These are phyloP conservation scores for Silene vulgaris DNA, from an alignment of 179 eudicot species.

Conservation along the genomic window DNA sequence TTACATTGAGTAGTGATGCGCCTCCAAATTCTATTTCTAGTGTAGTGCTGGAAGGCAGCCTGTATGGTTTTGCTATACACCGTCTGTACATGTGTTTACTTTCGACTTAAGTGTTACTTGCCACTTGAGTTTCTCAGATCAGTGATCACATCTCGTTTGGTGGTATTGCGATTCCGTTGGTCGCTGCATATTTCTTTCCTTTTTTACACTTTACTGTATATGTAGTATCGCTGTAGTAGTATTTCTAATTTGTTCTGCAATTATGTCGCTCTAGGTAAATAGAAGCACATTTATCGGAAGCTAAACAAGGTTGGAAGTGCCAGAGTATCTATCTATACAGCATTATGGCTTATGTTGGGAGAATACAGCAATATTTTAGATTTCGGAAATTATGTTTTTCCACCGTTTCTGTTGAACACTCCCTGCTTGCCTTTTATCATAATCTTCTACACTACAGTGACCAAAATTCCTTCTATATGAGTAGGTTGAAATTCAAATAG, in stretches of 20 bases:
- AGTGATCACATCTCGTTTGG: background rate
- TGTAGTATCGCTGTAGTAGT: no score
- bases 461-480: no score
- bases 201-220: background rate
- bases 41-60: background rate
- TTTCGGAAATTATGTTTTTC: no score
- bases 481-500: no score
- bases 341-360: background rate
- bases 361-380: background rate
- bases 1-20: background rate
- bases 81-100: background rate
- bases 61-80: background rate
- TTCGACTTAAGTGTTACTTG: background rate
- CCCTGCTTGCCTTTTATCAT: no score
- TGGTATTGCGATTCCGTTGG: background rate
- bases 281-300: slow-evolving; percentile 11
- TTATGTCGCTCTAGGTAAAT: slow-evolving; percentile 15
- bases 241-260: slow-evolving; percentile 6
- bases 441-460: no score
- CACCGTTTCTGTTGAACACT: no score
- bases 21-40: background rate
- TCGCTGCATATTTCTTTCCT: background rate
- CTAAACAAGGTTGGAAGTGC: background rate
- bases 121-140: background rate
- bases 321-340: background rate